Evolutionary conservation across 306 rosid genomes (phyloP).

Genomic region (Lathyrus oleraceus): DNA sequence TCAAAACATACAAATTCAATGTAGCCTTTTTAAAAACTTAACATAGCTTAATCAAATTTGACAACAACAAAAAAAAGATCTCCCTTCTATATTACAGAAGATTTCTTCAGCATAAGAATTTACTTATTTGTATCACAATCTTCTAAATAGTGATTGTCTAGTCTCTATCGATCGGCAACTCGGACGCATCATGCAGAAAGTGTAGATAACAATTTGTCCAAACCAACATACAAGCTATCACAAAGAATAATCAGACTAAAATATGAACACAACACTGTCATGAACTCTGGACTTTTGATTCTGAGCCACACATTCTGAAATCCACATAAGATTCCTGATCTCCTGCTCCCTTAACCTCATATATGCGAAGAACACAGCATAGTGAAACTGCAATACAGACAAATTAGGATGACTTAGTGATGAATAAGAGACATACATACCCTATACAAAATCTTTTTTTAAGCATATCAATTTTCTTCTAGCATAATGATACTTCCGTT

Average conservation of each 20-base stretch:
- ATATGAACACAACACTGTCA: slow-evolving; percentile 94
- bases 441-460: neutral
- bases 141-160: slow-evolving; percentile 37
- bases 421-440: neutral
- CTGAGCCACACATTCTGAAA: slow-evolving; percentile 96
- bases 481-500: neutral
- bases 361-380: slow-evolving; percentile 91
- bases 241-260: slow-evolving; percentile 47
- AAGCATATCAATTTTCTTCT: slow-evolving; percentile 15
- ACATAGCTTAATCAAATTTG: slow-evolving; percentile 33
- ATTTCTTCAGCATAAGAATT: slow-evolving; percentile 16
- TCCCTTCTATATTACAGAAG: slow-evolving; percentile 33
- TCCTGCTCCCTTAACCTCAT: slow-evolving; percentile 99
- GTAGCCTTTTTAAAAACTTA: slow-evolving; percentile 15
- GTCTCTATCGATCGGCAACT: slow-evolving; percentile 35
- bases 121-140: slow-evolving; percentile 44
- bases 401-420: slow-evolving; percentile 28
- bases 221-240: slow-evolving; percentile 25
- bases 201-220: slow-evolving; percentile 50
- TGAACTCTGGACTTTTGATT: slow-evolving; percentile 98
- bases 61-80: slow-evolving; percentile 25
- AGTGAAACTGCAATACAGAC: slow-evolving; percentile 77
- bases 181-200: slow-evolving; percentile 30
- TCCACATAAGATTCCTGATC: slow-evolving; percentile 97
- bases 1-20: slow-evolving; percentile 30